Base-by-base conservation (phyloP, 495 filamentous ascomycete species). In the Penicillium fimorum region DNA sequence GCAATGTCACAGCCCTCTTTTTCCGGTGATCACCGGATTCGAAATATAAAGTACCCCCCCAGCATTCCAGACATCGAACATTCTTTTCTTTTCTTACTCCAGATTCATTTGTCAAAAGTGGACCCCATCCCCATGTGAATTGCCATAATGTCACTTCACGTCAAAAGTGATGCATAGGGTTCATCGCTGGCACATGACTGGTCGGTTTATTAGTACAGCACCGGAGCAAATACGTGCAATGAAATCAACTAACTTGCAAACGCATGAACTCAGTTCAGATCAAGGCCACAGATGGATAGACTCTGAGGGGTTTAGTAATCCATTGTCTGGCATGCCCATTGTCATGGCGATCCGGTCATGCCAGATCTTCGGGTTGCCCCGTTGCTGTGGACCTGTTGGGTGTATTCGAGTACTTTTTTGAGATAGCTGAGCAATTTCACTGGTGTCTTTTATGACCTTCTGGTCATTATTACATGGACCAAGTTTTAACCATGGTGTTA, bases 41-140 rank as follows among this genome's bases (percentile, higher is more conserved):
- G 42, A 52, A 46, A 37, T 30, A 35, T 41, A 8, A 15, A 35
- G 35, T 33, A 29, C 27, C 32, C 12, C 49, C 50, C 53, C 53
- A 57, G 49, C 61, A 61, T 64, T 64, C 58, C 50, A 20, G 50
- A 37, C 27, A 22, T 49, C 61, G 57, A 60, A 60, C 32, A 33
- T 59, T 53, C 52, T 53, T 48, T 41, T 32, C 22, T 22, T 41
- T 49, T 22, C 35, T 49, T 57, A 45, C 30, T 22, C 35, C 53
- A 30, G 22, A 30, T 40, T 35, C 0, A 20, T 51, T 37, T 40
- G 38, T n/a, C n/a, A 38, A 27, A 24, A 32, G 43, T 56, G 50
- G 42, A 10, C 20, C 52, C 22, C 25, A 49, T 25, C 20, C 37
- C 37, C 46, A 45, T 38, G 40, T 52, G 50, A 38, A 10, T 18